Evolutionary conservation across 148 eudicot species (phyloP), one percentile per base, ranked within the genome.

Genomic region (Nepenthes mirabilis): DNA sequence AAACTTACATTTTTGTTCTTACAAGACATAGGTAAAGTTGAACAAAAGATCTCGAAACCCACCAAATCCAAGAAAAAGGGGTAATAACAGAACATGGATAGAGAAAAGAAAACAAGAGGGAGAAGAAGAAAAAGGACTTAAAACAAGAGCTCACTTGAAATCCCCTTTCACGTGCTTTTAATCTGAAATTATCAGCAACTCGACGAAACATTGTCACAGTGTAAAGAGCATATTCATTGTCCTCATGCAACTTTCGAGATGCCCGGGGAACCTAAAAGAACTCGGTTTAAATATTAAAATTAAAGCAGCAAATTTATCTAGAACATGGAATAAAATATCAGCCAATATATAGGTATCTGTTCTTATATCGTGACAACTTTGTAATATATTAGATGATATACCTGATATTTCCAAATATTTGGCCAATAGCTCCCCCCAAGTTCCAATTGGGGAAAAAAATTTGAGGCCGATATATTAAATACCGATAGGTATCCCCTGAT

Each of bases 201-300:
- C 97, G 91, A 40, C 32, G 68, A 64, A 93, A 93, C 73, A 89
- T 48, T 62, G 95, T 86, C 8, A 93, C 96, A 47, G 91, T 80
- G 74, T 86, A 83, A 37, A 89, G 89, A 63, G 91, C 97, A 75
- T 88, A 93, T 64, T 93, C 98, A 68, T 88, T 93, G 79, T 88
- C 98, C 82, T 88, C 98, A 10, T 78, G 70, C 57, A 93, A 74
- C 71, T 83, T 83, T 80, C 88, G 88, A 58, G 96, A 83, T 66
- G 98, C 88, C 80, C 98, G 83, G 55, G 96, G 98, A 13, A 93
- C 96, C 98, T 93, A 76, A 68, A 77, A 73, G 68, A 69, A 64
- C 54, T 49, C 32, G 5, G 45, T n/a, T 32, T 52, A 52, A 52
- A 6, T 52, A 52, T 32, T 52, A 14, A 52, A 52, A 52, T 52